Evolutionary conservation across 805 yeast species (phyloP).

Genomic region (Debaryomyces hansenii): DNA sequence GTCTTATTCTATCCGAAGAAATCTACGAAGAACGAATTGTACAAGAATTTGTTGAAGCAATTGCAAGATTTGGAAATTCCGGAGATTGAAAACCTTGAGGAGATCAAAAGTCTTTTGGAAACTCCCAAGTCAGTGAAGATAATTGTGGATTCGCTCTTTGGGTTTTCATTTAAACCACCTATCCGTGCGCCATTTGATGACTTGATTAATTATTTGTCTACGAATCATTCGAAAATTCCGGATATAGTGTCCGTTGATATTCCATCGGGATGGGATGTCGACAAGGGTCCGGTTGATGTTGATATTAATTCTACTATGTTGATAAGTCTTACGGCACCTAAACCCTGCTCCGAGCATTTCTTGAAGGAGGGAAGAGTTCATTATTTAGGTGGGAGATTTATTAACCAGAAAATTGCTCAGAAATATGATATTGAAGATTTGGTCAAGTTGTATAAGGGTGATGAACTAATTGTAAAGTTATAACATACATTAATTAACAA

Average conservation of each 20-base stretch:
- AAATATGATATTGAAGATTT: constrained; percentile 67
- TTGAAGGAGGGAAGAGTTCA: constrained; percentile 43
- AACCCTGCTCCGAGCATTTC: constrained; percentile 71
- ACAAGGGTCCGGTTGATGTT: constrained; percentile 63
- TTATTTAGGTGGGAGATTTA: constrained; percentile 89
- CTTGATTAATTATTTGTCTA: constrained; percentile 24
- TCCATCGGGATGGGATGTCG: constrained; percentile 98
- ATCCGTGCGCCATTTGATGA: constrained; percentile 74
- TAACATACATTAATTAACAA: constrained; percentile 3
- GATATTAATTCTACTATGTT: constrained; percentile 63
- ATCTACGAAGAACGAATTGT: constrained; percentile 55
- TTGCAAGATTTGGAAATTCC: constrained; percentile 62
- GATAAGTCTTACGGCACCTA: constrained; percentile 90
- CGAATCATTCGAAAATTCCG: constrained; percentile 39
- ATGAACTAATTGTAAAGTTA: constrained; percentile 39
- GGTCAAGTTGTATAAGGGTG: constrained; percentile 25
- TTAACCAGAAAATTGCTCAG: constrained; percentile 62
- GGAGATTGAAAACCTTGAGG: constrained; percentile 45
- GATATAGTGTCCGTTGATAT: constrained; percentile 84
- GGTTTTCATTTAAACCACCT: constrained; percentile 91
- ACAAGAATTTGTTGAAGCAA: constrained; percentile 63
- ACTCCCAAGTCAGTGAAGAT: constrained; percentile 25
- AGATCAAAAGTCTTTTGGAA: constrained; percentile 18
- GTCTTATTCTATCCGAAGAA: constrained; percentile 75
- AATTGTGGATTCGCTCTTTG: constrained; percentile 80